Percentiles rank a stretch among this genome's conserved stretches.
Conservation (phyloP, 2,329 filamentous ascomycete species). For the Aspergillus puulaauensis region DNA sequence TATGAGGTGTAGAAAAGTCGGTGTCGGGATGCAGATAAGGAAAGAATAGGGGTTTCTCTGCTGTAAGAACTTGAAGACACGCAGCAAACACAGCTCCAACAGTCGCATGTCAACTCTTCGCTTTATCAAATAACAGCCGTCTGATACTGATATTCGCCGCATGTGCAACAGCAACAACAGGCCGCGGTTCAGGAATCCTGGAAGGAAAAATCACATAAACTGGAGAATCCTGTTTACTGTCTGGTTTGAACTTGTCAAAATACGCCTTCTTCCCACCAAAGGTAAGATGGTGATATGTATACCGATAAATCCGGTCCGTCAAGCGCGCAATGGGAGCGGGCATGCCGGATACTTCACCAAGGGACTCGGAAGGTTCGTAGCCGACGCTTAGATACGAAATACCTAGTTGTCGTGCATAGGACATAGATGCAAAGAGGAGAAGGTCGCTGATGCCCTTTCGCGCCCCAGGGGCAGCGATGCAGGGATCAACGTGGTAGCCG, state of each 20-base stretch:
- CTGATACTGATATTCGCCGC: slow-evolving; percentile 35
- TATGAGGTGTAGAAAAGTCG: no score
- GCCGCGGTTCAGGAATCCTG: slow-evolving; percentile 24
- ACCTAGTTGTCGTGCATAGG: slow-evolving; percentile 31
- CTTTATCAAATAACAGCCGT: no score
- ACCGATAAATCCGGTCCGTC: slow-evolving; percentile 31
- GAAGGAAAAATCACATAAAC: slow-evolving; percentile 40
- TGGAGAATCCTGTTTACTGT: slow-evolving; percentile 29
- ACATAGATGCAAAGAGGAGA: slow-evolving; percentile 39
- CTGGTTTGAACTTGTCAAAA: slow-evolving; percentile 41
- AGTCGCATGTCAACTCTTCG: no score
- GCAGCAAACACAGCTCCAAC: no score
- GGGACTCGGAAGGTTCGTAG: slow-evolving; percentile 35
- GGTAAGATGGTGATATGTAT: slow-evolving; percentile 33
- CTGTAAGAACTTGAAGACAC: no score
- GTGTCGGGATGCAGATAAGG: no score
- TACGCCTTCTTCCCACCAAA: slow-evolving; percentile 42
- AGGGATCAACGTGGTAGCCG: slow-evolving; percentile 46
- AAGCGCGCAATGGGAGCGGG: slow-evolving; percentile 25
- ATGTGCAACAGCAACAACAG: slow-evolving; percentile 35
- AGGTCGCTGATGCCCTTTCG: slow-evolving; percentile 41
- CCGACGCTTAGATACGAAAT: slow-evolving; percentile 41
- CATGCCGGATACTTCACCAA: slow-evolving; percentile 36
- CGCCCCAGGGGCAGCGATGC: slow-evolving; percentile 33
- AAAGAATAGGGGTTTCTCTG: no score